phyloP scores from a whole-genome alignment of 2,329 filamentous ascomycete species.

The Aspergillus sp. region DNA sequence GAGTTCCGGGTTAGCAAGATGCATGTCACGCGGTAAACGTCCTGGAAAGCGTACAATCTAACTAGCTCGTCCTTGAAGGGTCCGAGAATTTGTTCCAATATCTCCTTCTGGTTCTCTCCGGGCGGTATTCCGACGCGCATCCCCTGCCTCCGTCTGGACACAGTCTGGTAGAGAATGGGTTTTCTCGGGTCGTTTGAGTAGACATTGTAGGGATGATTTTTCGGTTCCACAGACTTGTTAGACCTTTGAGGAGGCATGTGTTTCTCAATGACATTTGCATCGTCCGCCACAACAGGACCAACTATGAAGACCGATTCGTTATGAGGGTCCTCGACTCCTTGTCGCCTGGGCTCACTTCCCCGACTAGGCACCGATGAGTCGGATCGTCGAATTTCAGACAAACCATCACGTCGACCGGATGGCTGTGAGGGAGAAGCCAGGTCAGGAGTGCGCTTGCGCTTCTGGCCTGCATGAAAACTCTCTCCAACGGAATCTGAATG shows the following conservation, averaged over 20 bases:
- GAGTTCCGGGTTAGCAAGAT: slow-evolving; percentile 4
- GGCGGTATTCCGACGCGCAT: slow-evolving; percentile 43
- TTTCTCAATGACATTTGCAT: slow-evolving; percentile 61
- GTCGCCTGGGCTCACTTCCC: slow-evolving; percentile 32
- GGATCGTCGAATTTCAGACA: slow-evolving; percentile 25
- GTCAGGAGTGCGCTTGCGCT: slow-evolving; percentile 38
- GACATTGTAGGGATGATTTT: slow-evolving; percentile 51
- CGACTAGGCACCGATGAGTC: slow-evolving; percentile 27
- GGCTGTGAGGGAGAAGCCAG: slow-evolving; percentile 23
- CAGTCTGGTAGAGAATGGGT: slow-evolving; percentile 49
- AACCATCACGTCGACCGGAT: slow-evolving; percentile 16
- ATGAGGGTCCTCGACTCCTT: slow-evolving; percentile 35
- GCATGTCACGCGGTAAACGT: background rate
- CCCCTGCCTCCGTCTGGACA: slow-evolving; percentile 52
- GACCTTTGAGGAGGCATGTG: slow-evolving; percentile 51
- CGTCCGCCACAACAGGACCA: slow-evolving; percentile 59
- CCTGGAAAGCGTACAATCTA: slow-evolving; percentile 45
- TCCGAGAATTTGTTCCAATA: slow-evolving; percentile 60
- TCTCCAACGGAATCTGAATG: slow-evolving; percentile 25
- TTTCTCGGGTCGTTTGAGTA: slow-evolving; percentile 50
- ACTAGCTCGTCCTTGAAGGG: slow-evolving; percentile 54
- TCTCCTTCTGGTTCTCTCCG: slow-evolving; percentile 52
- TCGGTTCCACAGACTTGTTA: slow-evolving; percentile 38
- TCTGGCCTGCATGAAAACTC: slow-evolving; percentile 28
- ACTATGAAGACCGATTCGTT: slow-evolving; percentile 56